Percentiles rank a stretch among this genome's conserved stretches.
phyloP scores from a whole-genome alignment of 176 grass and related monocot genomes.

The Urochloa ruziziensis region DNA sequence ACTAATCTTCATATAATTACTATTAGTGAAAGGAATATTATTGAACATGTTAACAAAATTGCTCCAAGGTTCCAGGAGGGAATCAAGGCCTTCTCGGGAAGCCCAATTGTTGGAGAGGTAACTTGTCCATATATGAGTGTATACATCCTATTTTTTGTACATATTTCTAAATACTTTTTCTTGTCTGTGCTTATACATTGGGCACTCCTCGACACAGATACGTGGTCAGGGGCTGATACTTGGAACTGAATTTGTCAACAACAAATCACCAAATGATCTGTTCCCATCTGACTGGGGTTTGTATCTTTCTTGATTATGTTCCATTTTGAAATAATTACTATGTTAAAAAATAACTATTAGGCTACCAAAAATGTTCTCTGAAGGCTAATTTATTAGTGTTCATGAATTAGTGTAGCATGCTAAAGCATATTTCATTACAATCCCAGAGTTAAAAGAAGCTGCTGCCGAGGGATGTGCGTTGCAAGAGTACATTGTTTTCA shows the following conservation, averaged over 20 bases:
- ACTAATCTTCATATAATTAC: constrained; percentile 21
- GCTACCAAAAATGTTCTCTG: neutral
- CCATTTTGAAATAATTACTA: neutral
- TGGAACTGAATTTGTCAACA: constrained; percentile 85
- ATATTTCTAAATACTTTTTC: neutral
- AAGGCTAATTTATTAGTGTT: neutral
- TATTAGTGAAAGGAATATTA: constrained; percentile 83
- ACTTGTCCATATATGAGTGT: neutral
- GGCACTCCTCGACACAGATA: constrained; percentile 40
- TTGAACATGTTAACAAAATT: constrained; percentile 53
- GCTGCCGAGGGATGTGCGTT: neutral
- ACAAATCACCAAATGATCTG: constrained; percentile 82
- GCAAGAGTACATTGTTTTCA: neutral
- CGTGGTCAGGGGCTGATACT: constrained; percentile 81
- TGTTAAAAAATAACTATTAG: neutral
- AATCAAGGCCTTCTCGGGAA: constrained; percentile 74
- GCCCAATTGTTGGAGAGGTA: constrained; percentile 88
- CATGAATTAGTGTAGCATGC: neutral
- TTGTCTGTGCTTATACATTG: neutral
- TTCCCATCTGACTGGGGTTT: constrained; percentile 95
- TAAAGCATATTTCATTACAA: neutral
- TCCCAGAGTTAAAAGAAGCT: neutral
- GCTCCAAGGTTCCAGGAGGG: constrained; percentile 83
- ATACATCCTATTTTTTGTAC: constrained; percentile 2
- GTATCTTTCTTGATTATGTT: constrained; percentile 3